These are phyloP conservation scores for Cryphonectria radicalis DNA, from an alignment of 2,329 filamentous ascomycete genomes.

Conservation along the genomic window DNA sequence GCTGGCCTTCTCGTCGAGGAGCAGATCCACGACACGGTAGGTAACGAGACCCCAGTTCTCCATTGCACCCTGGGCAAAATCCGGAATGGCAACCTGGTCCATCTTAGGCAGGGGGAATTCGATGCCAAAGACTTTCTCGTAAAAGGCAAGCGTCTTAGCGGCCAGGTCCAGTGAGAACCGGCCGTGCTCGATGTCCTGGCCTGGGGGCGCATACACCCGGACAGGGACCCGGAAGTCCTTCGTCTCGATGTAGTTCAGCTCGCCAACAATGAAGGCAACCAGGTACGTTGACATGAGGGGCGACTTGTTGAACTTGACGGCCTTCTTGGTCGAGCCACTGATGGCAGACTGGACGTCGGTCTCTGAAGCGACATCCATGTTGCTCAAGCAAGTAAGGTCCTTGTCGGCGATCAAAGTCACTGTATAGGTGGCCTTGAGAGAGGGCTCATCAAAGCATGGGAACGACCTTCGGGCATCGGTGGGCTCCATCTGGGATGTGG, in stretches of 20 bases:
- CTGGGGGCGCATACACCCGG: slow-evolving; percentile 90
- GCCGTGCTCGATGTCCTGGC: slow-evolving; percentile 87
- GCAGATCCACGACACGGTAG: slow-evolving; percentile 87
- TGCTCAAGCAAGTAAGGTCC: slow-evolving; percentile 88
- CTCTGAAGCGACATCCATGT: slow-evolving; percentile 91
- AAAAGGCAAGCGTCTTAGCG: slow-evolving; percentile 87
- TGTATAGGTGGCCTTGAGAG: slow-evolving; percentile 90
- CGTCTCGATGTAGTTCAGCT: slow-evolving; percentile 92
- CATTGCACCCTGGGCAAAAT: slow-evolving; percentile 96
- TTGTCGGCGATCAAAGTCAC: slow-evolving; percentile 91
- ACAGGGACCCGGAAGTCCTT: slow-evolving; percentile 90
- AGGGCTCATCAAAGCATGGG: slow-evolving; percentile 95
- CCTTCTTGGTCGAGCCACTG: slow-evolving; percentile 71
- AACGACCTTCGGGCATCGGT: slow-evolving; percentile 92
- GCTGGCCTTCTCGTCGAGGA: slow-evolving; percentile 90
- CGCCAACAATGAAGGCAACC: slow-evolving; percentile 89
- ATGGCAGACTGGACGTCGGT: slow-evolving; percentile 69
- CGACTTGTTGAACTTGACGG: slow-evolving; percentile 89
- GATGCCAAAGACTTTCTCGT: slow-evolving; percentile 91
- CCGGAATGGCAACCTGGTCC: slow-evolving; percentile 95
- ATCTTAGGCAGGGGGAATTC: slow-evolving; percentile 89
- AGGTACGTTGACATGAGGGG: slow-evolving; percentile 97
- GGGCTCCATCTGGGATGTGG: slow-evolving; percentile 94
- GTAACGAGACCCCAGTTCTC: slow-evolving; percentile 98
- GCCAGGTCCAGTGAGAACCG: slow-evolving; percentile 89